Evolutionary conservation across 768 basidiomycete genomes (phyloP).

Genomic region (Pulveroboletus ravenelii): DNA sequence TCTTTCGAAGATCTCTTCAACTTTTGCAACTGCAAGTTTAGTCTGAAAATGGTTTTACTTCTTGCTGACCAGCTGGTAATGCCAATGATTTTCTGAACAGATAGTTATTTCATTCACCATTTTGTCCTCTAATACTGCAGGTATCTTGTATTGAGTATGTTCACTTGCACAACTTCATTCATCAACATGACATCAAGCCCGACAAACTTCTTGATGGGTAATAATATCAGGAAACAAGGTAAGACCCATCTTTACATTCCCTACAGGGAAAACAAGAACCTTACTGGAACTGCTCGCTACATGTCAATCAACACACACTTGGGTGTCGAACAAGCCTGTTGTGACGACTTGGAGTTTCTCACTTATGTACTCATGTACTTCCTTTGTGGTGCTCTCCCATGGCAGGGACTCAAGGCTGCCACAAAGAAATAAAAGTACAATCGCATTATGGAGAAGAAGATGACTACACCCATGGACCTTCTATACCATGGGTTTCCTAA

Average conservation of each 20-base stretch:
- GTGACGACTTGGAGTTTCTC: slow-evolving; percentile 96
- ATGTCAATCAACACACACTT: slow-evolving; percentile 99
- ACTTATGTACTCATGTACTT: slow-evolving; percentile 98
- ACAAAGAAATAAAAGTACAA: slow-evolving; percentile 99
- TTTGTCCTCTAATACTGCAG: slow-evolving; percentile 39
- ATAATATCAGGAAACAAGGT: slow-evolving; percentile 97
- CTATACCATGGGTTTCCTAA: slow-evolving; percentile 99
- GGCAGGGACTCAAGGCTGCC: slow-evolving; percentile 98
- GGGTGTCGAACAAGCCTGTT: slow-evolving; percentile 96
- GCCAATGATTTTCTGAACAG: rapidly evolving
- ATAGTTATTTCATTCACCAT: slow-evolving; percentile 39
- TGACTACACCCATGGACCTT: slow-evolving; percentile 96
- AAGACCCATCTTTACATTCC: slow-evolving; percentile 99
- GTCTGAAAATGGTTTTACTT: slow-evolving; percentile 92
- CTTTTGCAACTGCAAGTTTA: slow-evolving; percentile 97
- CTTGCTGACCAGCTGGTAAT: slow-evolving; percentile 91
- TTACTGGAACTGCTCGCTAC: slow-evolving; percentile 98
- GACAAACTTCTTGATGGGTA: slow-evolving; percentile 99
- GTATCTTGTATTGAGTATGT: slow-evolving; percentile 99
- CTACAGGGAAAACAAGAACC: slow-evolving; percentile 99
- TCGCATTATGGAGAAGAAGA: slow-evolving; percentile 99
- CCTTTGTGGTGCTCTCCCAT: too few species aligned
- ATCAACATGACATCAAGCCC: slow-evolving; percentile 97
- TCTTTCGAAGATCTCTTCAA: slow-evolving; percentile 90
- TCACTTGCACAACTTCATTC: too few species aligned